Evolutionary conservation across 108 stramenopile genomes (phyloP).

Genomic region (Pseudonitzschia multistriata): DNA sequence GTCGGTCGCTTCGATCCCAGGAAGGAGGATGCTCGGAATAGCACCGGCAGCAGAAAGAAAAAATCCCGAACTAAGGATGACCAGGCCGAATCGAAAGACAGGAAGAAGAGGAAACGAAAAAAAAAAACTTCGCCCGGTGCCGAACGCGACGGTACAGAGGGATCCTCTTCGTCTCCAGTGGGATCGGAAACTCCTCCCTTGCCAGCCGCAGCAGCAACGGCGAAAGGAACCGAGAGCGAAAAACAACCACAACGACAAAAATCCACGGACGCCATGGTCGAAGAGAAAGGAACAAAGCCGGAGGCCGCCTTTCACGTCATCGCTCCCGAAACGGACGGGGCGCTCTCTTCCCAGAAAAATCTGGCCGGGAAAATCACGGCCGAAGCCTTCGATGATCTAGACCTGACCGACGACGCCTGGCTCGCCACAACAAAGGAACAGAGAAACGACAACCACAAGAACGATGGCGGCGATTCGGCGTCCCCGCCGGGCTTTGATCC

Average conservation of each 20-base stretch:
- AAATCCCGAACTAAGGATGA: constrained; percentile 7
- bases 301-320: constrained; percentile 56
- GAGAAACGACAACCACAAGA: constrained; percentile 13
- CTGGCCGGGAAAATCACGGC: constrained; percentile 33
- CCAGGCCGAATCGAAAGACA: constrained; percentile 1
- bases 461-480: not conserved
- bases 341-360: constrained; percentile 29
- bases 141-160: constrained; percentile 11
- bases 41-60: constrained; percentile 13
- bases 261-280: not conserved
- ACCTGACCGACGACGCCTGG: constrained; percentile 37
- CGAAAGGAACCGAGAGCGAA: not conserved
- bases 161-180: not conserved
- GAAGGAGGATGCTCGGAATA: constrained; percentile 33
- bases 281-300: not conserved
- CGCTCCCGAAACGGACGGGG: constrained; percentile 51
- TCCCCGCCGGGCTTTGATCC: constrained; percentile 18
- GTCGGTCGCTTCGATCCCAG: constrained; percentile 67
- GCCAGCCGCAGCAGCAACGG: not conserved
- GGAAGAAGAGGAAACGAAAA: not conserved
- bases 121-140: constrained; percentile 4
- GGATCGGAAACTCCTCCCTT: not conserved
- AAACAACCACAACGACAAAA: not conserved
- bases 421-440: not conserved
- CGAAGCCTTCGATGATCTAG: constrained; percentile 82